These are phyloP conservation scores for Epichloe glyceriae DNA, from an alignment of 2,329 filamentous ascomycete genomes.

Conservation along the genomic window DNA sequence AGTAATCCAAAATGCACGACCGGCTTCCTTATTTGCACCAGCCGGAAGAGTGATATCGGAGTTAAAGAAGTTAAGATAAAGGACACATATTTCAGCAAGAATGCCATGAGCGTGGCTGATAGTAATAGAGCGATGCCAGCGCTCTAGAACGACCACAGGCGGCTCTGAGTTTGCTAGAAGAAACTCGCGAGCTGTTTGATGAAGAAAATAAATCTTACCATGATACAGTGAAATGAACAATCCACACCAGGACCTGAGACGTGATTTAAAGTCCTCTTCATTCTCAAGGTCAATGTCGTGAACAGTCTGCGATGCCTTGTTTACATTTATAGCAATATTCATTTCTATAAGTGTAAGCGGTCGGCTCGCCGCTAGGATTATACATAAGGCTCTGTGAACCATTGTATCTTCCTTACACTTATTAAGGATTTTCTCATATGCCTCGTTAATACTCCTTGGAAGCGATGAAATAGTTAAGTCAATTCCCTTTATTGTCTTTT, in stretches of 20 bases:
- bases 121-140: background rate
- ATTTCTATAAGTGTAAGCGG: background rate
- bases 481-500: too few species aligned
- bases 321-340: too few species aligned
- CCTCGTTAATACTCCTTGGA: background rate
- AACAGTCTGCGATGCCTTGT: too few species aligned
- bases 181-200: conserved; percentile 21
- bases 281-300: too few species aligned
- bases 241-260: too few species aligned
- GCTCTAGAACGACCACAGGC: conserved; percentile 1
- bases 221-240: conserved; percentile 17
- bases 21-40: too few species aligned
- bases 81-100: too few species aligned
- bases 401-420: background rate
- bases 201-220: conserved; percentile 16
- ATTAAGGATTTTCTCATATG: background rate
- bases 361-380: background rate
- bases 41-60: too few species aligned
- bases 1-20: too few species aligned
- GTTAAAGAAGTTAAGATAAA: too few species aligned
- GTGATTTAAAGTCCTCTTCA: too few species aligned
- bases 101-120: too few species aligned
- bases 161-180: conserved; percentile 11
- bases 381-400: background rate
- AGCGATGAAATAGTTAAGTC: conserved; percentile 6